Evolutionary conservation across 805 yeast genomes (phyloP).

Genomic region (Groenewaldozyma tartarivorans): DNA sequence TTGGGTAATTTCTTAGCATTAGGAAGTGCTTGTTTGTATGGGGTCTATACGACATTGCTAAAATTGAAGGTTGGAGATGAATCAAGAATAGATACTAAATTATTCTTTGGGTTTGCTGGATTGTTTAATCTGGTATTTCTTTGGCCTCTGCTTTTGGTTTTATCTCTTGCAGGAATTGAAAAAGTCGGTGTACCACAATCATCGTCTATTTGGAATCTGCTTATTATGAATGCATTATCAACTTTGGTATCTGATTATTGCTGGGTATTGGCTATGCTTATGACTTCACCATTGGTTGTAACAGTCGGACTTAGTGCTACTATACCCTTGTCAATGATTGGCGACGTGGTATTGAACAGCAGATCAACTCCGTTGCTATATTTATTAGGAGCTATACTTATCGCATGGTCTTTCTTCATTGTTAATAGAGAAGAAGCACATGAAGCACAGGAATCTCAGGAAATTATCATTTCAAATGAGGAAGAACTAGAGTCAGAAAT

Average conservation of each 20-base stretch:
- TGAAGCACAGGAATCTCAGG: not conserved
- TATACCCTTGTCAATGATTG: constrained; percentile 89
- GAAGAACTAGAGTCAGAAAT: not conserved
- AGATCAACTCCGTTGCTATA: constrained; percentile 54
- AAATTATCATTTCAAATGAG: not conserved
- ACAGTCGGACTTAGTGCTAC: constrained; percentile 92
- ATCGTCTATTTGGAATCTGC: constrained; percentile 39
- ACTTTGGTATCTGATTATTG: constrained; percentile 85
- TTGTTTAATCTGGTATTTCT: constrained; percentile 60
- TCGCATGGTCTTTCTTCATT: constrained; percentile 72
- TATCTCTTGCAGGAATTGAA: constrained; percentile 60
- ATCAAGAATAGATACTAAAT: constrained; percentile 66
- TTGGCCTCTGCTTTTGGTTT: constrained; percentile 72
- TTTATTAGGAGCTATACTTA: constrained; percentile 69
- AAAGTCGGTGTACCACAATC: constrained; percentile 60
- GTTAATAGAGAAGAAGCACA: constrained; percentile 52
- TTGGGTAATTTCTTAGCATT: constrained; percentile 74
- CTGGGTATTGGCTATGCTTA: constrained; percentile 92
- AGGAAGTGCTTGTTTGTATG: constrained; percentile 81
- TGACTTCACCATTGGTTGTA: constrained; percentile 90
- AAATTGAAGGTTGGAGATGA: constrained; percentile 69
- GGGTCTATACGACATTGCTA: constrained; percentile 77
- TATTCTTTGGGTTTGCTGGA: constrained; percentile 94
- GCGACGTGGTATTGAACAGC: constrained; percentile 69
- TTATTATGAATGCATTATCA: constrained; percentile 58